Base-by-base conservation (phyloP, 2,329 filamentous ascomycete genomes). In the Alternaria burnsii region DNA sequence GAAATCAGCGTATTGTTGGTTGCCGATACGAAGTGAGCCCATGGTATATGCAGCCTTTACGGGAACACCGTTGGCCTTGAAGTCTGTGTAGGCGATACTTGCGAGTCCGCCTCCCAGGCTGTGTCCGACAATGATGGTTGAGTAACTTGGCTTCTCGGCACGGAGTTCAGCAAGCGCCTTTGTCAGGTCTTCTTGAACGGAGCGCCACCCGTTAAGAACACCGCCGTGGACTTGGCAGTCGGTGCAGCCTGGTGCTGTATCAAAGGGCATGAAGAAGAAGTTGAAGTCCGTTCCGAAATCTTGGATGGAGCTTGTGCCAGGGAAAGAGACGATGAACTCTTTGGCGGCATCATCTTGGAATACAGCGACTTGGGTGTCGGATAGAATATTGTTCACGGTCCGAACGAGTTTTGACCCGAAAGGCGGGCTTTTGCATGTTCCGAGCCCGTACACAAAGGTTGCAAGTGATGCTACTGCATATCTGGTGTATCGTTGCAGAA, bases 61-160 rank as follows among this genome's bases (percentile, higher is more conserved):
- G 0, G 60, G 54, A 0, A 66, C 22, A 5, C 20, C 24, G 30
- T 34, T 56, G n/a, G 63, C 47, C 41, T 62, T 59, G 11, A 67
- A 38, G 14, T 67, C 65, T 0, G 63, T 66, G 30, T 60, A 67
- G 1, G 82, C 88, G 9, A 92, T 74, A 8, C 85, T 87, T 51
- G 85, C 87, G 4, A 91, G 79, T 10, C 88, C 88, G 30, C 81
- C 89, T 54, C 89, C 89, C 2, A 92, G 84, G 16, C 87, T 89
- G 81, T 91, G 89, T 43, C 89, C 89, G 0, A 87, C 87, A 36
- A 84, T 74, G 38, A 88, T 71, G 71, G 89, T 74, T 40, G 71
- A 71, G 78, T 85, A 89, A 42, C 62, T 64, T 1, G 87, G 85
- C 76, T 88, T 75, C 22, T 78, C 71, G 3, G 70, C 66, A 42